Conservation (phyloP, 176 grass and related monocot genomes). For the Zoysia pacifica region DNA sequence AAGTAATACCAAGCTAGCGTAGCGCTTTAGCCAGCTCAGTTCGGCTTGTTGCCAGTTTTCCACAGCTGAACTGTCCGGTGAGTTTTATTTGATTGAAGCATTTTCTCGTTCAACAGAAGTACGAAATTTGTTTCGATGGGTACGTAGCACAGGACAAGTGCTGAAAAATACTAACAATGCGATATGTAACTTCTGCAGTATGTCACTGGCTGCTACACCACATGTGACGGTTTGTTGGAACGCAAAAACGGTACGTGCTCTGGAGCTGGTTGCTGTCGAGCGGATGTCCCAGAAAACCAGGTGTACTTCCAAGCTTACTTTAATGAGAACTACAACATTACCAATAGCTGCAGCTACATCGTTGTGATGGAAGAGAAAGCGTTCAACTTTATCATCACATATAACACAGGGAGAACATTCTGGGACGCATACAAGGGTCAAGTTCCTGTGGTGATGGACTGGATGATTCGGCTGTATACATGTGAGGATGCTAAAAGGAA, state of each 20-base stretch:
- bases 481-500: constrained; percentile 10
- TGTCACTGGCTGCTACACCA: background rate
- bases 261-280: constrained; percentile 22
- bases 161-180: background rate
- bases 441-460: constrained; percentile 18
- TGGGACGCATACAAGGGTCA: background rate
- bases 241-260: constrained; percentile 27
- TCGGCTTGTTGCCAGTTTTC: too few relatives aligned
- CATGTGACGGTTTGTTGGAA: background rate
- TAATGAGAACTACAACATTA: too few relatives aligned
- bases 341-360: background rate
- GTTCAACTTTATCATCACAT: background rate
- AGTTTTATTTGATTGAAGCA: too few relatives aligned
- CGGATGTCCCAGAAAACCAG: background rate
- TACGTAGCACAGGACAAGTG: too few relatives aligned
- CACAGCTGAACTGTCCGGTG: too few relatives aligned
- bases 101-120: too few relatives aligned
- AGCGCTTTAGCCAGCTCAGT: too few relatives aligned
- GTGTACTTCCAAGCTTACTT: too few relatives aligned
- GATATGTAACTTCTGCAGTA: too few relatives aligned
- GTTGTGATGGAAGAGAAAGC: constrained; percentile 1
- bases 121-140: too few relatives aligned
- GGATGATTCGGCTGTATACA: background rate
- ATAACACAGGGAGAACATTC: background rate
- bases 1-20: too few relatives aligned